Evolutionary conservation across 1,139 yeast genomes (phyloP), one percentile per base, ranked within the genome.

Genomic region (Pichia sp.): DNA sequence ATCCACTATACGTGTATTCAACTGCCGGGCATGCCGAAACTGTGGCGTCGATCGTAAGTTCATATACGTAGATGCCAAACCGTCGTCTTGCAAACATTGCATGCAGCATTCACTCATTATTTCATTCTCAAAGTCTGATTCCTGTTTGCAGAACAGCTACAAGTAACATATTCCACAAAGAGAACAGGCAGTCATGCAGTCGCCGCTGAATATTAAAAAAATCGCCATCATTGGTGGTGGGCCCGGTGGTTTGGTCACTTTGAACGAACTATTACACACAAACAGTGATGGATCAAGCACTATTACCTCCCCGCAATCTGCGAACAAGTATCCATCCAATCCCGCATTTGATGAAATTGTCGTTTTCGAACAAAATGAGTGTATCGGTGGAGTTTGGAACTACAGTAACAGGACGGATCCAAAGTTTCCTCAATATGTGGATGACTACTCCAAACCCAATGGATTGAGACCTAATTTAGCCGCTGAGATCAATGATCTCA

Each of bases 321-420:
- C 16, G 15, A 30, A 25, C 6, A n/a, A 22, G 8, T 28, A 41
- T 6, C 44, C 49, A 6, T 26, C 29, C 9, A 34, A 44, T 4
- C 49, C 53, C 0, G 57, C 51, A 12, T 60, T 60, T 35, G 44
- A 46, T 4, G 53, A 59, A 18, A 47, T 62, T 35, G 62, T 60
- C 5, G 59, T 60, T 1, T 64, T 64, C 40, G 68, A 64, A 35
- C 63, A 59, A 34, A 61, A 56, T 31, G 42, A 44, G 6, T 41
- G 48, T 12, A 41, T 58, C 32, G 68, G 68, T 27, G 69, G 69
- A 10, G 59, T 61, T 20, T 64, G 69, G 69, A 49, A 53, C 24
- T 37, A 41, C 27, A 31, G 38, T 19, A n/a, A 22, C 11, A 32
- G 41, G 20, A 30, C 42, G 3, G 49, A 48, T 31, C 41, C 45